Evolutionary conservation across 352 stramenopile species (phyloP).

Genomic region (Phytopythium helicoides): DNA sequence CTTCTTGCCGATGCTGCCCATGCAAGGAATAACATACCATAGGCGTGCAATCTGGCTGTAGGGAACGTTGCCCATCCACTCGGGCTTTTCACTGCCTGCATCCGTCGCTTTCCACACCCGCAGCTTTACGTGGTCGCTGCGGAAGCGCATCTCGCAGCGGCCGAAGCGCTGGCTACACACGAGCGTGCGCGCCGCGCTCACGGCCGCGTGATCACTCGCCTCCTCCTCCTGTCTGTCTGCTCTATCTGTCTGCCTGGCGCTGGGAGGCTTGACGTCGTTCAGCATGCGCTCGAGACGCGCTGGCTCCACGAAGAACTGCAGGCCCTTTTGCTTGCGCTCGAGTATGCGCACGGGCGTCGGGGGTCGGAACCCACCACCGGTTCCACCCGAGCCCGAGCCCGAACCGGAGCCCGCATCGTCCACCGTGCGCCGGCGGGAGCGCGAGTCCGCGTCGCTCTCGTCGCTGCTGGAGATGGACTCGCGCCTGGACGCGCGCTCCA

Average conservation of each 20-base stretch:
- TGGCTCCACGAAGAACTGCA: slow-evolving; percentile 34
- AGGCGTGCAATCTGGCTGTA: slow-evolving; percentile 43
- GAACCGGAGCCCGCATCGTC: background rate
- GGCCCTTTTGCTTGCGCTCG: background rate
- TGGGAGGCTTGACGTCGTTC: slow-evolving; percentile 1
- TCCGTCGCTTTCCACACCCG: slow-evolving; percentile 24
- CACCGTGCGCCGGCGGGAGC: background rate
- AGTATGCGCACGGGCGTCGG: slow-evolving; percentile 5
- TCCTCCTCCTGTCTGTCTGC: background rate
- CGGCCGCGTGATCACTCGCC: slow-evolving; percentile 10
- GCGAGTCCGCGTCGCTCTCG: slow-evolving; percentile 9
- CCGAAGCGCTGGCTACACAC: slow-evolving; percentile 42
- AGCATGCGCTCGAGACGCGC: slow-evolving; percentile 1
- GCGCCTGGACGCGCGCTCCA: slow-evolving; percentile 5
- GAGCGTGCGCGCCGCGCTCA: slow-evolving; percentile 27
- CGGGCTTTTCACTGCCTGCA: slow-evolving; percentile 1
- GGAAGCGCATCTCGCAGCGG: slow-evolving; percentile 36
- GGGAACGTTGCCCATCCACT: slow-evolving; percentile 31
- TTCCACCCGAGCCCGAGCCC: no score
- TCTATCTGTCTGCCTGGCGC: no score
- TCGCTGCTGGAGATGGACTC: slow-evolving; percentile 10
- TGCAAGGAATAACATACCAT: slow-evolving; percentile 23
- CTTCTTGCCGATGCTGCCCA: no score
- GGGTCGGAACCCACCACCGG: background rate
- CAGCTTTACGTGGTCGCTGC: slow-evolving; percentile 20